Evolutionary conservation across 169 alveolate genomes (phyloP), one percentile per base, ranked within the genome.

Genomic region (Cryptosporidium canis): DNA sequence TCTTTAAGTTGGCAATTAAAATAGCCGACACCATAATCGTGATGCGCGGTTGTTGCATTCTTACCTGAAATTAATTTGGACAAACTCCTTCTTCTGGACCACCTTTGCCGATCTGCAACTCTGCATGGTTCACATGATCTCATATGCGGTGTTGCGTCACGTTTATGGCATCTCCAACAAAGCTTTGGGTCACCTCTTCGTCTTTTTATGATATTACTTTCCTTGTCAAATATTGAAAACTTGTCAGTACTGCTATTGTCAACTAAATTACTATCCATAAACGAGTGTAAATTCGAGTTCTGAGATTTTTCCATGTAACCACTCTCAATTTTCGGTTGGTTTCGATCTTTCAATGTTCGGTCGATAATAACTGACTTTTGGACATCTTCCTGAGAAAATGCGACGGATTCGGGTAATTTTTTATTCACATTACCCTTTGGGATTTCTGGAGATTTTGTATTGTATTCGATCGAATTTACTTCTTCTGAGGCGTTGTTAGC

Each of bases 161-260:
- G 87, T 58, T 77, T 77, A 48, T 77, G 87, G 24, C 87, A 77
- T 77, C 87, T 77, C 87, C 87, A 77, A 8, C 87, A 77, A 27
- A 77, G 87, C 27, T 58, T 58, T 56, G 87, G 87, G 14, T 77
- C 87, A 2, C 64, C 72, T 39, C 87, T 35, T 11, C 72, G 70
- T 16, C 87, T 77, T 35, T 48, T 77, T 18, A 14, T 41, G 16
- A 77, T 41, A 18, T 77, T 77, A 24, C 18, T n/a, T 14, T 77
- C 87, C 24, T 41, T 41, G 33, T 61, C 18, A 12, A 61, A 4
- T 27, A 44, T 9, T 61, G 4, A 31, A 14, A 43, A 39, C n/a
- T 70, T 63, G n/a, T 66, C 61, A 5, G 43, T 11, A 44, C 18
- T 66, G 0, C 12, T 44, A n/a, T 27, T 27, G 21, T 77, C 87